Evolutionary conservation across 352 stramenopile species (phyloP).

Genomic region (Phytophthora multivora): DNA sequence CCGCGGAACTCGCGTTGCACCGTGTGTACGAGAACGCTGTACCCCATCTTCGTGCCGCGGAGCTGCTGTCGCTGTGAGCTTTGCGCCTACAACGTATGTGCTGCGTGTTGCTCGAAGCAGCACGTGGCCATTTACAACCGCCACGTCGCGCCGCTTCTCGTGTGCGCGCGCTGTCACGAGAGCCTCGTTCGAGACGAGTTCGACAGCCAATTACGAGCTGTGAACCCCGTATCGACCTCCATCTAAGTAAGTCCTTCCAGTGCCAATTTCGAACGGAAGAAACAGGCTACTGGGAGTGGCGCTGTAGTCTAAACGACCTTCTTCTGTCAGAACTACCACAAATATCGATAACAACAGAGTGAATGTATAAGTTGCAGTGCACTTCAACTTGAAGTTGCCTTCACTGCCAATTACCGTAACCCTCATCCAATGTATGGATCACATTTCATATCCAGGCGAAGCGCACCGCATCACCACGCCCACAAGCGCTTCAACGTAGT

Average conservation of each 20-base stretch:
- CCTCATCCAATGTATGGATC: too few relatives aligned
- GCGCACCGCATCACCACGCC: too few relatives aligned
- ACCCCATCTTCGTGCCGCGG: conserved; percentile 25
- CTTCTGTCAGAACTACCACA: neutral
- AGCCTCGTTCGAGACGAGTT: conserved; percentile 39
- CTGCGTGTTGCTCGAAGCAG: conserved; percentile 31
- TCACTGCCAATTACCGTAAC: neutral
- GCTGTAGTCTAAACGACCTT: conserved; percentile 12
- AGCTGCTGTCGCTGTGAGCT: conserved; percentile 32
- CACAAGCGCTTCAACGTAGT: too few relatives aligned
- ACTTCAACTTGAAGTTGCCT: conserved; percentile 33
- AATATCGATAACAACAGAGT: conserved; percentile 1
- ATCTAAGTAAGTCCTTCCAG: conserved; percentile 6
- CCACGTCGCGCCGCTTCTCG: conserved; percentile 26
- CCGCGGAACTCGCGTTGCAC: conserved; percentile 43
- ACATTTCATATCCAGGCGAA: too few relatives aligned
- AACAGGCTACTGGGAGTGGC: neutral
- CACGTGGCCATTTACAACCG: conserved; percentile 43
- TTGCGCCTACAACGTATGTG: conserved; percentile 38
- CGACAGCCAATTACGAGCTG: conserved; percentile 29
- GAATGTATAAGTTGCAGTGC: neutral
- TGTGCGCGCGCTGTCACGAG: conserved; percentile 36
- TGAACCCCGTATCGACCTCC: conserved; percentile 1
- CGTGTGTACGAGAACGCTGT: conserved; percentile 28
- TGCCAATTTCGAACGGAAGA: conserved; percentile 25